These are phyloP conservation scores for Tylopilus sp. DNA, from an alignment of 768 basidiomycete species.

Conservation along the genomic window DNA sequence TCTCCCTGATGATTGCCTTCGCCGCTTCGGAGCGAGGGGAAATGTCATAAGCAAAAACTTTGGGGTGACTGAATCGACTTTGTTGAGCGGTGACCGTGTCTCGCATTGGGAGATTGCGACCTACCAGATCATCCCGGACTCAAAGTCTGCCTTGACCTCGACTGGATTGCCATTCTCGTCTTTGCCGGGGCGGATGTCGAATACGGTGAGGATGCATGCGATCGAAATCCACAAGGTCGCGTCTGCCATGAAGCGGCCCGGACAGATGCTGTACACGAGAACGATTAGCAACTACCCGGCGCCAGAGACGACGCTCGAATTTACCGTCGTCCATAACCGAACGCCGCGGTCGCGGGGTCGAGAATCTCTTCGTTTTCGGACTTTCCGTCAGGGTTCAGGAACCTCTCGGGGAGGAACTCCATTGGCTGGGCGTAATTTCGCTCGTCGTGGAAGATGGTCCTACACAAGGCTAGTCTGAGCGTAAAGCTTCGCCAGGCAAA, in stretches of 20 bases:
- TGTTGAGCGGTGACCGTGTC: background rate
- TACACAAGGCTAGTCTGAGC: slow-evolving; percentile 13
- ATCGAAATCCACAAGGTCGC: slow-evolving; percentile 36
- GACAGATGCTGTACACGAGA: slow-evolving; percentile 32
- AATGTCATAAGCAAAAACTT: slow-evolving; percentile 29
- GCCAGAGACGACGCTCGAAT: background rate
- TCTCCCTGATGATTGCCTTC: slow-evolving; percentile 27
- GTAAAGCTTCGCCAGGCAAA: background rate
- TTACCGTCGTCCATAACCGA: slow-evolving; percentile 38
- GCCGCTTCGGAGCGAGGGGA: slow-evolving; percentile 30
- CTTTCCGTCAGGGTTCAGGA: slow-evolving; percentile 34
- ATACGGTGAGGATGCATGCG: slow-evolving; percentile 29
- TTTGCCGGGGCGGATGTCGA: slow-evolving; percentile 23
- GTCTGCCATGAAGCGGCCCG: slow-evolving; percentile 44
- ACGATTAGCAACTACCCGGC: background rate
- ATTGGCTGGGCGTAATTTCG: slow-evolving; percentile 32
- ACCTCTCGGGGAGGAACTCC: slow-evolving; percentile 38
- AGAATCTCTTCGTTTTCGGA: slow-evolving; percentile 30
- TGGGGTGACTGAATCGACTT: slow-evolving; percentile 25
- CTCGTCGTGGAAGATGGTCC: slow-evolving; percentile 40
- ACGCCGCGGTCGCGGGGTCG: slow-evolving; percentile 30
- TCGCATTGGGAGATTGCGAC: background rate
- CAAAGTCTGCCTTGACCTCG: slow-evolving; percentile 22
- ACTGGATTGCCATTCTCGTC: slow-evolving; percentile 16
- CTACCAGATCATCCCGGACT: slow-evolving; percentile 32